Evolutionary conservation across 768 basidiomycete species (phyloP), one percentile per base, ranked within the genome.

Genomic region (Paxillus involutus): DNA sequence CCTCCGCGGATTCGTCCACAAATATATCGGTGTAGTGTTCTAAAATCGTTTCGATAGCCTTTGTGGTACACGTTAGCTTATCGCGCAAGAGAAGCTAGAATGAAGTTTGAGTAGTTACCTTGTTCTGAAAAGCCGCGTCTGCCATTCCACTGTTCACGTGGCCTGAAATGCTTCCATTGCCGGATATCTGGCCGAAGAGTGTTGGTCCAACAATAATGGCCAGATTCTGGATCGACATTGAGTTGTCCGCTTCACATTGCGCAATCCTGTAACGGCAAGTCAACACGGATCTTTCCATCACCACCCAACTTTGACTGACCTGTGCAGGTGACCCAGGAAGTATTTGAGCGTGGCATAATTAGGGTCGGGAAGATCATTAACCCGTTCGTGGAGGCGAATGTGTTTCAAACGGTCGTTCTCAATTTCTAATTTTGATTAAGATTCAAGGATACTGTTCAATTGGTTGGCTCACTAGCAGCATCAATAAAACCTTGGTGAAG

Each of bases 131-230:
- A 32, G 82, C 75, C 21, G 88, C 77, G 64, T 90, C 89, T 7
- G 80, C 83, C 77, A 90, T 88, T 50, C 79, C 80, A 47, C 76
- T 77, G 29, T 78, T 76, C 47, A 65, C 65, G 52, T 80, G 76
- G 11, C 76, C 80, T 52, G 77, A 79, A 41, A 72, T 59, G 55
- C 75, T 72, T 36, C 74, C 71, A 55, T 63, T 65, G 46, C 69
- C 63, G 4, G 85, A 80, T 40, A 81, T 76, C 62, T 83, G 82
- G n/a, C 94, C 88, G 63, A 98, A 89, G 19, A 99, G 75, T 5
- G 96, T 98, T n/a, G 95, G 97, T 4, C 97, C 97, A 71, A 99
- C 98, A 17, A 99, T 93, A 63, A 98, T 97, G 6, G 93, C 86
- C 26, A 99, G 75, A 71, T 98, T 98, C 60, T 90, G 88, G 57